Evolutionary conservation across 1,139 yeast genomes (phyloP), one percentile per base, ranked within the genome.

Genomic region (Taphrina confusa): DNA sequence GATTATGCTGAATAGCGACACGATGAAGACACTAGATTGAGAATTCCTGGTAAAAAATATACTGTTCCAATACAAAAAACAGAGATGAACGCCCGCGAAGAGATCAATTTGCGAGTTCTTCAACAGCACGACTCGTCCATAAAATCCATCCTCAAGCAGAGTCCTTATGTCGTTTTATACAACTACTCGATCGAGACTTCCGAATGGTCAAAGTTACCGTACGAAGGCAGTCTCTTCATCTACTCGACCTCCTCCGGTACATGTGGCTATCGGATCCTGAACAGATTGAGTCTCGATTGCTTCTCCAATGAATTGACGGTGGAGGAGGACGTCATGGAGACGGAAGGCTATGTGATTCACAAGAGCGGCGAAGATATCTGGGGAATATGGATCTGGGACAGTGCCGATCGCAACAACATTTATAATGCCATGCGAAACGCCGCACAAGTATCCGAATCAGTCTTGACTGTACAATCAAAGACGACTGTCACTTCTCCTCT

Each of bases 371-470:
- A 54, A 6, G 58, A 54, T 33, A 54, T 54, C 44, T 54, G 58
- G 58, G 58, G 58, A 8, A 44, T 54, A 11, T 54, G 58, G 58
- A 54, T 54, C 27, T 54, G 58, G 58, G 51, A 54, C 45, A 44
- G 51, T 28, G 40, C 44, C 33, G 58, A 54, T 34, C 40, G 58
- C 8, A 23, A 27, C 14, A 34, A 54, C 27, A 25, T 54, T 18
- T 54, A 31, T 22, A 25, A 44, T 4, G 58, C 58, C 27, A 54
- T 54, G 58, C 18, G 42, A 14, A 31, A 47, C 1, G 52, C 52
- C 4, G 52, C 52, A 14, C n/a, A 33, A 22, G n/a, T 47, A 11
- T 28, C 37, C 25, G 50, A 45, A 25, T 20, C 30, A 31, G 12
- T 25, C 25, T 31, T 18, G 6, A 14, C 47, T 42, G 2, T 11